Conservation (phyloP, 176 grass and related monocot species). For the Oryza australiensis region DNA sequence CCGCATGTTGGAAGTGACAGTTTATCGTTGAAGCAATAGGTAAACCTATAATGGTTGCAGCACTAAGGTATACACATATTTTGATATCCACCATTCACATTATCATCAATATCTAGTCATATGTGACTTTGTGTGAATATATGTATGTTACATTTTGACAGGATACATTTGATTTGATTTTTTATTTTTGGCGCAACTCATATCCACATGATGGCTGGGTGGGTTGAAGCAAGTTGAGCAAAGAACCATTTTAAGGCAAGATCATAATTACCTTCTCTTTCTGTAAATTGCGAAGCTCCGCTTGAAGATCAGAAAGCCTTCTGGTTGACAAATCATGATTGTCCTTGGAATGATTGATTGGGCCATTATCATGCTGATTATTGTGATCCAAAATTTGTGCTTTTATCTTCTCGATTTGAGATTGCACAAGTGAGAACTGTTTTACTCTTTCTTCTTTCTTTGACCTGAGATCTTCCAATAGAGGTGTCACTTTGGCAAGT, state of each 20-base stretch:
- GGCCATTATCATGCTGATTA: constrained; percentile 41
- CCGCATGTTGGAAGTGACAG: background rate
- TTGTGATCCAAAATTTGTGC: constrained; percentile 63
- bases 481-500: constrained; percentile 68
- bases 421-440: constrained; percentile 68
- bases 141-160: background rate
- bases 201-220: constrained; percentile 8
- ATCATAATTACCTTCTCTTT: constrained; percentile 74
- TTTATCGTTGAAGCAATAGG: constrained; percentile 18
- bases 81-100: background rate
- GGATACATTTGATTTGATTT: background rate
- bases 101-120: background rate
- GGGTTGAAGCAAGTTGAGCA: background rate
- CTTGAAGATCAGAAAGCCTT: constrained; percentile 78
- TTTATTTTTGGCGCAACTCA: background rate
- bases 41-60: background rate
- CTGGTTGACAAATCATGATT: constrained; percentile 87
- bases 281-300: constrained; percentile 68
- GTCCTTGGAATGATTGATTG: constrained; percentile 40
- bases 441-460: constrained; percentile 86
- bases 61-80: background rate
- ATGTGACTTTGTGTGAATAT: background rate
- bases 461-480: constrained; percentile 79
- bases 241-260: constrained; percentile 1
- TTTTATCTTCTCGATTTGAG: constrained; percentile 85